phyloP scores from a whole-genome alignment of 139 green algal genomes.

The Haematococcus sp. region DNA sequence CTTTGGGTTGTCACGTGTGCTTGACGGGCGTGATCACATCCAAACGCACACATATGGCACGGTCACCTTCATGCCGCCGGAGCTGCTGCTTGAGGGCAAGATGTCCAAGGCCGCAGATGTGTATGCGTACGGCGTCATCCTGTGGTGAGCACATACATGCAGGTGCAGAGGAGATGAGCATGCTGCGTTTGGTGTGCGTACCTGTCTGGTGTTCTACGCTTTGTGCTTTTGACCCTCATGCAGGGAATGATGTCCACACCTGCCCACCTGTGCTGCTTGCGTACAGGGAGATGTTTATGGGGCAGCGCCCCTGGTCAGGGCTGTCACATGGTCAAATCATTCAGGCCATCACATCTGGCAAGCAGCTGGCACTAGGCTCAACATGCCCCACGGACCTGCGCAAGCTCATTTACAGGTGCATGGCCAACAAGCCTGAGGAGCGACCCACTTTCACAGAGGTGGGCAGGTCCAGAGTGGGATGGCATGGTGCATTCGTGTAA shows the following conservation, averaged over 20 bases:
- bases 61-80: constrained; percentile 67
- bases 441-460: constrained; percentile 26
- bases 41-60: constrained; percentile 49
- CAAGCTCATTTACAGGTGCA: constrained; percentile 20
- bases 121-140: constrained; percentile 21
- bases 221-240: no score
- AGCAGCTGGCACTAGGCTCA: constrained; percentile 12
- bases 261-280: background rate
- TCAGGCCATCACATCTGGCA: constrained; percentile 35
- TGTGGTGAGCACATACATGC: constrained; percentile 10
- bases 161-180: no score
- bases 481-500: background rate
- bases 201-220: no score
- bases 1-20: constrained; percentile 65
- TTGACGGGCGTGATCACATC: constrained; percentile 29
- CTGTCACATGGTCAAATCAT: constrained; percentile 57
- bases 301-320: constrained; percentile 46
- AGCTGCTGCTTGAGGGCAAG: constrained; percentile 59
- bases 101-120: constrained; percentile 38
- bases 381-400: constrained; percentile 24
- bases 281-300: constrained; percentile 57
- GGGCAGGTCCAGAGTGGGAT: background rate
- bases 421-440: constrained; percentile 12
- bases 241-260: background rate
- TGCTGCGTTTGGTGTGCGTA: no score